A percentile compares a stretch with the other conserved stretches of the same genome.
Evolutionary conservation across 2,329 filamentous ascomycete species (phyloP).

Genomic region (Fusarium equiseti): DNA sequence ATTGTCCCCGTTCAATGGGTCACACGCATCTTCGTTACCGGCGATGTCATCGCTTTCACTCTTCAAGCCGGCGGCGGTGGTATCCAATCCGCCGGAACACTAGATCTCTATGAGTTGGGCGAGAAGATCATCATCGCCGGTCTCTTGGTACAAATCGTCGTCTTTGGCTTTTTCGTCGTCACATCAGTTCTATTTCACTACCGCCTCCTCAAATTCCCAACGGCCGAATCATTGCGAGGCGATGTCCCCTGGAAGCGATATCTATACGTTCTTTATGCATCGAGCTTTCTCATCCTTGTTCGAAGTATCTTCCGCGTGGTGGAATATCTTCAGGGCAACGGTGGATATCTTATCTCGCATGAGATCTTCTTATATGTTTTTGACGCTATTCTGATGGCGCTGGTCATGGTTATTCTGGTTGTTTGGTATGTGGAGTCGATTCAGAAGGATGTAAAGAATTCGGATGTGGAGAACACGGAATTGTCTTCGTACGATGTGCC

Average conservation of each 20-base stretch:
- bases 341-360: conserved; percentile 12
- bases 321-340: conserved; percentile 9
- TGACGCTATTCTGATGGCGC: conserved; percentile 13
- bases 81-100: conserved; percentile 6
- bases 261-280: conserved; percentile 14
- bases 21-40: conserved; percentile 13
- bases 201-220: background rate
- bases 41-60: conserved; percentile 6
- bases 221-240: background rate
- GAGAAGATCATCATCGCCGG: conserved; percentile 20
- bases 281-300: conserved; percentile 13
- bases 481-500: background rate
- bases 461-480: background rate
- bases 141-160: conserved; percentile 2
- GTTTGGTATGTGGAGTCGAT: conserved; percentile 16
- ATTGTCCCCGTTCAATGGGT: conserved; percentile 20
- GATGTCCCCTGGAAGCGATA: conserved; percentile 6
- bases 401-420: conserved; percentile 8
- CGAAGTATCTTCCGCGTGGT: conserved; percentile 19
- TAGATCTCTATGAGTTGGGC: conserved; percentile 4
- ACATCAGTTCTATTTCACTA: conserved; percentile 15
- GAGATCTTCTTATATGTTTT: conserved; percentile 15
- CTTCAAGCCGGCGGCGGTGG: conserved; percentile 11
- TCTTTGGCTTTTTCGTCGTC: conserved; percentile 19
- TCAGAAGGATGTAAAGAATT: background rate